These are phyloP conservation scores for Simmondsia chinensis DNA, from an alignment of 148 eudicot species.

Conservation along the genomic window DNA sequence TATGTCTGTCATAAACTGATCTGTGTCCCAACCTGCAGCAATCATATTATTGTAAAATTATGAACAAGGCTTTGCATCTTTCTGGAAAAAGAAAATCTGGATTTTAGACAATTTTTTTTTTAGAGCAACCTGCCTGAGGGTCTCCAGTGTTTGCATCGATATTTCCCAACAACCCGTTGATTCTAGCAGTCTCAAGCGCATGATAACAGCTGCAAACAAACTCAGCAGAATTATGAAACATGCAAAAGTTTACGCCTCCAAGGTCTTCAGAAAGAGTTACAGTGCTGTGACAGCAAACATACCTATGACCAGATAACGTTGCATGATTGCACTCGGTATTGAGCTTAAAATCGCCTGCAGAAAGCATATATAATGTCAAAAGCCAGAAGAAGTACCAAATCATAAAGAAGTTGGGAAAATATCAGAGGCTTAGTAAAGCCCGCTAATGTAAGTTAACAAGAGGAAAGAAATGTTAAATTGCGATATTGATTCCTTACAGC, in stretches of 20 bases:
- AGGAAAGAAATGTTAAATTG: no score
- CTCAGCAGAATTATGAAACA: neutral
- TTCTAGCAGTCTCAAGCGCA: slow-evolving; percentile 95
- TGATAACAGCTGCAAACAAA: slow-evolving; percentile 76
- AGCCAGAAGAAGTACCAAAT: no score
- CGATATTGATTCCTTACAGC: no score
- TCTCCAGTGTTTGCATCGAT: slow-evolving; percentile 97
- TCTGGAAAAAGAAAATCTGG: slow-evolving; percentile 1
- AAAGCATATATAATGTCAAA: no score
- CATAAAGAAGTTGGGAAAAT: no score
- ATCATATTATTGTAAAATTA: slow-evolving; percentile 1
- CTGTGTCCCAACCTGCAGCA: slow-evolving; percentile 93
- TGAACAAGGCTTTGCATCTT: neutral
- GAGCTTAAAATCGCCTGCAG: slow-evolving; percentile 78
- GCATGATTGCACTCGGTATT: slow-evolving; percentile 99
- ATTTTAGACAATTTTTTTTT: neutral
- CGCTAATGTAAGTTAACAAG: no score
- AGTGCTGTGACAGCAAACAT: neutral
- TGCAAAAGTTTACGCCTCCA: neutral
- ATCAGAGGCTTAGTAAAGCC: no score
- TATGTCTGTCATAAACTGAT: slow-evolving; percentile 89
- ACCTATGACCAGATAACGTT: slow-evolving; percentile 96
- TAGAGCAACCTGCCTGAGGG: slow-evolving; percentile 66
- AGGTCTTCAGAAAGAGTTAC: neutral
- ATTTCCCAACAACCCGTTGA: slow-evolving; percentile 89